A percentile compares a stretch with the other conserved stretches of the same genome.
Evolutionary conservation across 2,329 filamentous ascomycete species (phyloP).

Genomic region (Apiospora rasikravindrae): DNA sequence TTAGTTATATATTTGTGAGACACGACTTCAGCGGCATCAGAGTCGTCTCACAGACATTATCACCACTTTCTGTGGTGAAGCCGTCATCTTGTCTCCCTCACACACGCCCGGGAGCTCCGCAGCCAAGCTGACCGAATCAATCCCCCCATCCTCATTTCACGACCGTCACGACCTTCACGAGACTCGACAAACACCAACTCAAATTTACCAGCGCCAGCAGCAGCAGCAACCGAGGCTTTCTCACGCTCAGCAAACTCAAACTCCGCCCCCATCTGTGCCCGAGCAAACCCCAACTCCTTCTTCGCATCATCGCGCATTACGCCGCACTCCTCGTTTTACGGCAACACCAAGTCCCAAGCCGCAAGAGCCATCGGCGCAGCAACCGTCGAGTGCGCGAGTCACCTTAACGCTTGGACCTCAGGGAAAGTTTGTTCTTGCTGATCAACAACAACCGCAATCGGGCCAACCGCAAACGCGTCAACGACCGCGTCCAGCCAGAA

Average conservation of each 20-base stretch:
- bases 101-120: slow-evolving; percentile 42
- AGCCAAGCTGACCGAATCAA: slow-evolving; percentile 54
- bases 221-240: slow-evolving; percentile 28
- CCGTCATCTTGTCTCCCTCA: slow-evolving; percentile 53
- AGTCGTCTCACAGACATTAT: slow-evolving; percentile 24
- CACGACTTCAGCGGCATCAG: neutral
- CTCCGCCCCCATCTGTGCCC: slow-evolving; percentile 34
- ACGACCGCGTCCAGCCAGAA: slow-evolving; percentile 35
- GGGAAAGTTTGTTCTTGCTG: slow-evolving; percentile 42
- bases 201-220: slow-evolving; percentile 50
- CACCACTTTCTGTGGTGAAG: slow-evolving; percentile 46
- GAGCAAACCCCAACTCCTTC: slow-evolving; percentile 50
- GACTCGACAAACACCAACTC: slow-evolving; percentile 43
- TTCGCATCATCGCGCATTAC: slow-evolving; percentile 52
- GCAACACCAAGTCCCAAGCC: slow-evolving; percentile 48
- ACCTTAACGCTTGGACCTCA: slow-evolving; percentile 55
- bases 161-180: slow-evolving; percentile 63
- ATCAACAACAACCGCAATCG: slow-evolving; percentile 23
- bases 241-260: slow-evolving; percentile 44
- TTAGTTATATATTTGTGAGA: slow-evolving; percentile 16
- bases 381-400: slow-evolving; percentile 40
- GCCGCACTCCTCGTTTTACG: slow-evolving; percentile 58
- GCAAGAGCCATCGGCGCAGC: slow-evolving; percentile 35
- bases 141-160: slow-evolving; percentile 47
- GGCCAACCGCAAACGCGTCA: slow-evolving; percentile 12